Conservation (phyloP, 441 rosid species). For the Gossypium schwendimanii region DNA sequence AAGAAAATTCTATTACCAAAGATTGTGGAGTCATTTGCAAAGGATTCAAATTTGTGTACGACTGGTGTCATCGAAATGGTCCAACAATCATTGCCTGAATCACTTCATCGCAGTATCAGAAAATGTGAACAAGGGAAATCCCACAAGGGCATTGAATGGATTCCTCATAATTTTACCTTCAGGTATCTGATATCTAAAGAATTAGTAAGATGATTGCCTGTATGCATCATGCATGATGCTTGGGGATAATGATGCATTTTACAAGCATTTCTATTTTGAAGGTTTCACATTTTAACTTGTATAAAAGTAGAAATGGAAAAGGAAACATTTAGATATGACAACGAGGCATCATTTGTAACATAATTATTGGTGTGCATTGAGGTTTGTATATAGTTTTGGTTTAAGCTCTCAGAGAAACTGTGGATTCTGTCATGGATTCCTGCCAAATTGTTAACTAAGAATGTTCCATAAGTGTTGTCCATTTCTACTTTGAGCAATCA, state of each 20-base stretch:
- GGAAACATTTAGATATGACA: slow-evolving; percentile 19
- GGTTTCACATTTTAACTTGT: slow-evolving; percentile 20
- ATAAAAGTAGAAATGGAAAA: slow-evolving; percentile 24
- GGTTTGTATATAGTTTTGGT: neutral
- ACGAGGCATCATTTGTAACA: slow-evolving; percentile 15
- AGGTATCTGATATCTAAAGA: slow-evolving; percentile 79
- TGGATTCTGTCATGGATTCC: neutral
- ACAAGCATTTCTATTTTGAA: slow-evolving; percentile 5
- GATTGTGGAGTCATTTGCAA: slow-evolving; percentile 41
- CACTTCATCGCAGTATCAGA: slow-evolving; percentile 40
- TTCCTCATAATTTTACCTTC: slow-evolving; percentile 71
- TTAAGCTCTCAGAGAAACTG: neutral
- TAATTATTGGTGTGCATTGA: neutral
- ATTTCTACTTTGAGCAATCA: neutral
- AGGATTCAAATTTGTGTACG: slow-evolving; percentile 57
- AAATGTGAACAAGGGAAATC: slow-evolving; percentile 52
- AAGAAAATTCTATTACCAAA: neutral
- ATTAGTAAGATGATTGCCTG: slow-evolving; percentile 42
- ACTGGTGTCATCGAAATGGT: slow-evolving; percentile 61
- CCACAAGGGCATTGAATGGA: slow-evolving; percentile 66
- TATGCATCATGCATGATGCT: neutral
- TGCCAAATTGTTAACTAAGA: neutral
- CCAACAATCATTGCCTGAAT: slow-evolving; percentile 54
- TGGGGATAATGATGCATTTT: slow-evolving; percentile 8
- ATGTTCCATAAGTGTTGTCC: neutral